phyloP scores from a whole-genome alignment of 768 basidiomycete species.

The Tulasnella sp. region DNA sequence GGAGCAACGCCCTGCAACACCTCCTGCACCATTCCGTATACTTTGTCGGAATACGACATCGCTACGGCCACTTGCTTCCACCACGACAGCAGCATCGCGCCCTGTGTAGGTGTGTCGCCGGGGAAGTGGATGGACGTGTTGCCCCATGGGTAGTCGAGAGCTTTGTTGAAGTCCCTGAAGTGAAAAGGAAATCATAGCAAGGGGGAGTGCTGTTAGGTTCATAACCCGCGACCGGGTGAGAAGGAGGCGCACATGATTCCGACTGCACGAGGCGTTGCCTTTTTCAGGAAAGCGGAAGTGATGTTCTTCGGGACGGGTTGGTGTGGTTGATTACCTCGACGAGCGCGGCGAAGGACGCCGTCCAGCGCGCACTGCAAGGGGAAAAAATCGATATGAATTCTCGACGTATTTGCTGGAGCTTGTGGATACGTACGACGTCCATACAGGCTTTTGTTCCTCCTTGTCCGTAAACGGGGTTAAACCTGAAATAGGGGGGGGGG shows the following conservation, averaged over 20 bases:
- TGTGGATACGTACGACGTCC: not conserved
- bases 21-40: conserved; percentile 7
- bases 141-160: not conserved
- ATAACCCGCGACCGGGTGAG: not conserved
- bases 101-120: not conserved
- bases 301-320: not conserved
- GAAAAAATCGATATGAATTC: not conserved
- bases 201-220: not conserved
- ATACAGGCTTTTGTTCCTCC: conserved; percentile 1
- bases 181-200: not conserved
- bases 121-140: not conserved
- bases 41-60: not conserved
- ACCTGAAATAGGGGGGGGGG: not conserved
- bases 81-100: not conserved
- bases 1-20: not conserved
- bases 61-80: conserved; percentile 5
- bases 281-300: not conserved
- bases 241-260: not conserved
- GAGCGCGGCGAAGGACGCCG: not conserved
- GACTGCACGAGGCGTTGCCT: not conserved
- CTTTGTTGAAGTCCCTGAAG: conserved; percentile 10
- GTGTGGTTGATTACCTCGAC: not conserved
- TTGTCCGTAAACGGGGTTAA: not conserved
- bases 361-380: not conserved
- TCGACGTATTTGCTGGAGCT: not conserved